Base-by-base conservation (phyloP, 2,329 filamentous ascomycete species). In the Paraconiothyrium brasiliense region DNA sequence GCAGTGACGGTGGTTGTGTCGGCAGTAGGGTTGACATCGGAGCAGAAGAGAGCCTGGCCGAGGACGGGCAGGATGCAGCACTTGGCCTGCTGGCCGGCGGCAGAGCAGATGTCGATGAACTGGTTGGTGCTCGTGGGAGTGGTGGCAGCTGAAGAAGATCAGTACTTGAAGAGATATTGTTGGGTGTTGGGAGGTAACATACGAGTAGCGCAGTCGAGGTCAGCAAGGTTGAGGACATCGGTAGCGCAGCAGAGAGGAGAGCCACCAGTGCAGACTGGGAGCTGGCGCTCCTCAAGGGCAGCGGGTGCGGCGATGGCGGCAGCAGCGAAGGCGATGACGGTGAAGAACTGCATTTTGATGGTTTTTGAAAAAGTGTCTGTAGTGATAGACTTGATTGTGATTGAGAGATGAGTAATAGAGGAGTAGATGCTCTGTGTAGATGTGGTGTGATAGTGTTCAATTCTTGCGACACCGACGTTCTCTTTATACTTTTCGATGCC, bases 201-300 rank as follows among this genome's bases (percentile, higher is more conserved):
- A 87, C 86, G 86, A 60, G 78, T 73, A 20, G 70, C 77, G 74
- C 88, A 90, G 80, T 90, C 79, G 27, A 89, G 79, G 73, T 86
- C 79, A 3, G 83, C 85, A 60, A 89, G 64, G 61, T 85, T 83
- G 43, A 89, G 83, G 37, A 90, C 82, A 66, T 89, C 85, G 27
- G 86, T 87, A 14, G 87, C 84, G 72, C 88, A 90, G 82, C 88
- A 90, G 66, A 85, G 82, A 3, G 84, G 70, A 66, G 71, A 68
- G 52, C 73, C 71, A 8, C 74, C 72, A 44, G 67, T 61, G 76
- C 79, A 81, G 69, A 79, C 67, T n/a, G 62, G 59, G 30, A 59
- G 52, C 61, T 78, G 75, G 68, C 76, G 75, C 59, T 73, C 65
- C 27, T 73, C 68, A 22, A 79, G 66, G 46, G 73, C 63, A 44